These are phyloP conservation scores for Oidiodendron maius DNA, from an alignment of 495 filamentous ascomycete genomes.

Conservation along the genomic window DNA sequence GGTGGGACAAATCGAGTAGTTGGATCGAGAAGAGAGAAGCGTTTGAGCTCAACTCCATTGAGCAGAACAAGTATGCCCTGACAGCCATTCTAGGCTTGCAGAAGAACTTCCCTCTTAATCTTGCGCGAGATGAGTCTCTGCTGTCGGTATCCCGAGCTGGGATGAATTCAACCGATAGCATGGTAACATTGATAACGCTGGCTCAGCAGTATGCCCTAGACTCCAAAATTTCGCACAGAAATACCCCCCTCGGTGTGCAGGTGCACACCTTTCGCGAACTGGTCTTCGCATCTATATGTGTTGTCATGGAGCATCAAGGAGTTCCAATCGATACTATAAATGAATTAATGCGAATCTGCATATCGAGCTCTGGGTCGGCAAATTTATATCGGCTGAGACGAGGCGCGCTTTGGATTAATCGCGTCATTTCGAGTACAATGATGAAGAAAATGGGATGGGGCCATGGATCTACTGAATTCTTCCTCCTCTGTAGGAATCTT, in stretches of 20 bases:
- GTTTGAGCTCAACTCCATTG: background rate
- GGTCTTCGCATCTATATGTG: constrained; percentile 5
- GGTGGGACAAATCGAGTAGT: background rate
- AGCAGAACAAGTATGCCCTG: background rate
- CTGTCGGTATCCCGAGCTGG: background rate
- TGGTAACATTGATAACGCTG: background rate
- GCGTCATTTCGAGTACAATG: constrained; percentile 1
- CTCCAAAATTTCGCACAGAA: background rate
- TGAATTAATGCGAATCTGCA: constrained; percentile 8
- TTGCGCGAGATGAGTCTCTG: too few relatives aligned
- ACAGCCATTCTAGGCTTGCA: background rate
- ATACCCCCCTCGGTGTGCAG: background rate
- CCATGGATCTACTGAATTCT: constrained; percentile 3
- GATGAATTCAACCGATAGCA: background rate
- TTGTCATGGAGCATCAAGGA: constrained; percentile 4
- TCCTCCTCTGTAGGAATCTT: constrained; percentile 2
- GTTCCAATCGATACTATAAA: constrained; percentile 4
- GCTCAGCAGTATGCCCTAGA: constrained; percentile 6
- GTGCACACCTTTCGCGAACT: constrained; percentile 4
- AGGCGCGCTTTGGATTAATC: constrained; percentile 7
- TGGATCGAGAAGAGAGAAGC: constrained; percentile 1
- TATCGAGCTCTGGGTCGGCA: constrained; percentile 3
- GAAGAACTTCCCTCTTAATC: background rate
- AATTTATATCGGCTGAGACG: constrained; percentile 6
- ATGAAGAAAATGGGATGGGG: constrained; percentile 5